Evolutionary conservation across 2,329 filamentous ascomycete genomes (phyloP), one percentile per base, ranked within the genome.

Genomic region (Daldinia eschscholtzii): DNA sequence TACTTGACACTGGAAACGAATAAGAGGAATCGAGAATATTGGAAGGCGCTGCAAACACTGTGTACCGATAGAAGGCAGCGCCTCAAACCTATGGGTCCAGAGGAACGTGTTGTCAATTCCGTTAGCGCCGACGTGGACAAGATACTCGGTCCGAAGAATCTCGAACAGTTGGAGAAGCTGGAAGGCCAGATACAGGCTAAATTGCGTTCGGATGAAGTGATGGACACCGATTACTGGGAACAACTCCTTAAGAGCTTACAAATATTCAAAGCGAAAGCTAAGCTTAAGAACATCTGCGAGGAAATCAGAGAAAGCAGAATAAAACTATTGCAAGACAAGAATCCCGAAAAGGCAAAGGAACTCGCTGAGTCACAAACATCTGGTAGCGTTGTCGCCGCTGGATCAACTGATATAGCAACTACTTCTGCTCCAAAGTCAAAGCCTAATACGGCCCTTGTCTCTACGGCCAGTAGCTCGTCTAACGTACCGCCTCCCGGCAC

Each of bases 151-250:
- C 93, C 94, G 7, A 99, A 99, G 82, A 89, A 90, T 15, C 90
- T 93, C 75, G 91, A 93, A 75, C 93, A 98, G 79, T 85, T 99
- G n/a, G 91, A 94, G 77, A 88, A 88, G 18, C 84, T 99, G 56
- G 95, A 99, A 81, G 88, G 85, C 71, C 94, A 98, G 82, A 96
- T 99, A 79, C 90, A 89, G 78, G 84, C 86, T 15, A 99, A 99
- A 82, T 83, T 99, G 55, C 87, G 90, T 59, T 97, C 93, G 6
- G 91, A 97, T 77, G 94, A 98, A 77, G 91, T 93, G 42, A 95
- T 99, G 72, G 96, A 99, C 80, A 93, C 92, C 2, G 96, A 99
- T 81, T 99, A 98, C 79, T 99, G 96, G 96, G 93, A 97, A 78
- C 93, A 97, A 78, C 85, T 99, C 15, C 84, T 99, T 68, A 90